These are phyloP conservation scores for Fonsecaea erecta DNA, from an alignment of 2,329 filamentous ascomycete genomes.

Conservation along the genomic window DNA sequence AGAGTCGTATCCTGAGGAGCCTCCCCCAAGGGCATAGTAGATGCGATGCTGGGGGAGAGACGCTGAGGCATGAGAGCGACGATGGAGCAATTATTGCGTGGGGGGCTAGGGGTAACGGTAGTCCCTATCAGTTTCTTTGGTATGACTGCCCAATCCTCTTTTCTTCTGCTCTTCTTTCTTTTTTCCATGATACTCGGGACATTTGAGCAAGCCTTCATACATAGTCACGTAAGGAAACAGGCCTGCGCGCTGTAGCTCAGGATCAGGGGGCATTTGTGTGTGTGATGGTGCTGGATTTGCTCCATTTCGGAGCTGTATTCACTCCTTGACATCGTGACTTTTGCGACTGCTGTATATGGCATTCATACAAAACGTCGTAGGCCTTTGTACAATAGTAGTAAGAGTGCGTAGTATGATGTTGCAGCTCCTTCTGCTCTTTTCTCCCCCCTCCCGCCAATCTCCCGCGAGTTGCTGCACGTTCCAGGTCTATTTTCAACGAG, in stretches of 20 bases:
- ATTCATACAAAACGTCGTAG: constrained; percentile 24
- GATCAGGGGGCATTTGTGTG: not conserved
- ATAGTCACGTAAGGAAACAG: not conserved
- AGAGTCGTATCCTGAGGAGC: constrained; percentile 62
- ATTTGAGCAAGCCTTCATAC: not conserved
- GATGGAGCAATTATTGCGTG: not conserved
- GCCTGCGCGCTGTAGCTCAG: not conserved
- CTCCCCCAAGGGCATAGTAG: constrained; percentile 35
- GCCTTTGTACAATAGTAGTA: constrained; percentile 30
- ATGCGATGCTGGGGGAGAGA: not conserved
- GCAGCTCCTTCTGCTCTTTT: not conserved
- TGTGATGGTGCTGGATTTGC: not conserved
- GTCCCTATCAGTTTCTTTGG: not conserved
- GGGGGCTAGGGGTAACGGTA: not conserved
- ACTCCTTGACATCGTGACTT: not conserved
- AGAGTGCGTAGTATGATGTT: constrained; percentile 1
- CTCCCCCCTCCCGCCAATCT: not conserved
- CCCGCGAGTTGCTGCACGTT: constrained; percentile 11
- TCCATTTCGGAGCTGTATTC: not conserved
- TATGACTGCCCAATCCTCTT: not conserved
- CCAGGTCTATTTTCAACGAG: not conserved
- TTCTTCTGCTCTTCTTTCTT: not conserved
- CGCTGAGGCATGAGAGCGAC: not conserved
- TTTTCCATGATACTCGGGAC: not conserved
- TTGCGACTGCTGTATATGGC: constrained; percentile 2